These are phyloP conservation scores for Xylaria sp. DNA, from an alignment of 2,329 filamentous ascomycete species.

Conservation along the genomic window DNA sequence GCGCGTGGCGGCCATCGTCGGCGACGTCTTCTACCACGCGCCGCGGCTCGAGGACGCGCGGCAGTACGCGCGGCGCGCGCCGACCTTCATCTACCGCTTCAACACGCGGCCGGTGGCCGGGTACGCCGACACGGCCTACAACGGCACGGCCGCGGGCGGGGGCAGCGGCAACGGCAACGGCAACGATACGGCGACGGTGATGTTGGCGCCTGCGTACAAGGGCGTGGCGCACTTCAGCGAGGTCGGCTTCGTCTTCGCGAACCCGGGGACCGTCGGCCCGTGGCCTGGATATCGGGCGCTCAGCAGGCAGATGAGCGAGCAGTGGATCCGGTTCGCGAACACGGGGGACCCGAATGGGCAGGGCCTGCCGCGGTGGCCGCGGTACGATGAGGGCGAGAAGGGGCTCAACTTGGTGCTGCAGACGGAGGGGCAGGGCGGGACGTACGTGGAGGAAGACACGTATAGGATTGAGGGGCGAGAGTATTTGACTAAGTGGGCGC, in stretches of 20 bases:
- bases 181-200: constrained; percentile 13
- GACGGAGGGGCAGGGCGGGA: constrained; percentile 44
- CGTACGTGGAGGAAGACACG: constrained; percentile 49
- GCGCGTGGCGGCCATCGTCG: constrained; percentile 63
- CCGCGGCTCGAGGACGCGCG: constrained; percentile 63
- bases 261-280: constrained; percentile 41
- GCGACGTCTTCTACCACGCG: constrained; percentile 66
- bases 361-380: constrained; percentile 45
- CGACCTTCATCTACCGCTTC: constrained; percentile 71
- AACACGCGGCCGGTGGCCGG: constrained; percentile 55
- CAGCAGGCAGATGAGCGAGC: constrained; percentile 44
- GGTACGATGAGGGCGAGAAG: constrained; percentile 41
- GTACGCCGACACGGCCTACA: constrained; percentile 10
- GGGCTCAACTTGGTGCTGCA: constrained; percentile 49
- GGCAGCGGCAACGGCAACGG: background rate
- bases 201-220: constrained; percentile 48
- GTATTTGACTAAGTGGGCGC: constrained; percentile 47
- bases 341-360: constrained; percentile 42
- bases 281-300: constrained; percentile 44
- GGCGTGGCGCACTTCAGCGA: constrained; percentile 53
- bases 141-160: background rate
- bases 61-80: constrained; percentile 46
- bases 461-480: constrained; percentile 49
- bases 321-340: constrained; percentile 47
- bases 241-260: constrained; percentile 54